A percentile compares a stretch with the other conserved stretches of the same genome.
Evolutionary conservation across 2,329 filamentous ascomycete species (phyloP).

Genomic region (Venturia effusa): DNA sequence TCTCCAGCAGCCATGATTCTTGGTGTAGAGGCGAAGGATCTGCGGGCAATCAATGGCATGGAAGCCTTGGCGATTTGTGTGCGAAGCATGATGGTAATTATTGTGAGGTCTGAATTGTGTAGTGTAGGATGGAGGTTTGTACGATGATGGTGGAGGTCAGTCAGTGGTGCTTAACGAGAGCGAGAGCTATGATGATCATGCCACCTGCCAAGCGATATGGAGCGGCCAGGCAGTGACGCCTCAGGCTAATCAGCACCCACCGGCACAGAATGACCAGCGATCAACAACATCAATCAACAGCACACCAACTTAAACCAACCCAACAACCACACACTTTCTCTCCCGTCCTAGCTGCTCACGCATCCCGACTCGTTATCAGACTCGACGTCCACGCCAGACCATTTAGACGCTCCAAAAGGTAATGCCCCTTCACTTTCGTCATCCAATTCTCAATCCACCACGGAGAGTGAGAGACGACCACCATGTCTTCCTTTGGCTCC

Average conservation of each 20-base stretch:
- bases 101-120: not conserved
- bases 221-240: not conserved
- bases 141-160: not conserved
- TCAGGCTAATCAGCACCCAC: not conserved
- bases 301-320: not conserved
- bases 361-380: not conserved
- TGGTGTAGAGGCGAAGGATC: constrained; percentile 32
- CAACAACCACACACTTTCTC: not conserved
- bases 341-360: not conserved
- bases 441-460: constrained; percentile 2
- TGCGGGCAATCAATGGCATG: constrained; percentile 12
- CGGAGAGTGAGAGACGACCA: not conserved
- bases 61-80: not conserved
- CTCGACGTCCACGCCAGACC: not conserved
- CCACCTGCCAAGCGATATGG: not conserved
- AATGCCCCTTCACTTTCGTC: constrained; percentile 4
- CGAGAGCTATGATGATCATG: too few species aligned
- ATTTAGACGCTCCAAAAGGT: not conserved
- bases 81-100: constrained; percentile 6
- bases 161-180: not conserved
- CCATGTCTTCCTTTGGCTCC: not conserved
- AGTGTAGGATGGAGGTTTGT: not conserved
- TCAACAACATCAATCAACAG: not conserved
- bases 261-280: not conserved
- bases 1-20: constrained; percentile 34